phyloP scores from a whole-genome alignment of 2,329 filamentous ascomycete species.

The Verruconis gallopava region DNA sequence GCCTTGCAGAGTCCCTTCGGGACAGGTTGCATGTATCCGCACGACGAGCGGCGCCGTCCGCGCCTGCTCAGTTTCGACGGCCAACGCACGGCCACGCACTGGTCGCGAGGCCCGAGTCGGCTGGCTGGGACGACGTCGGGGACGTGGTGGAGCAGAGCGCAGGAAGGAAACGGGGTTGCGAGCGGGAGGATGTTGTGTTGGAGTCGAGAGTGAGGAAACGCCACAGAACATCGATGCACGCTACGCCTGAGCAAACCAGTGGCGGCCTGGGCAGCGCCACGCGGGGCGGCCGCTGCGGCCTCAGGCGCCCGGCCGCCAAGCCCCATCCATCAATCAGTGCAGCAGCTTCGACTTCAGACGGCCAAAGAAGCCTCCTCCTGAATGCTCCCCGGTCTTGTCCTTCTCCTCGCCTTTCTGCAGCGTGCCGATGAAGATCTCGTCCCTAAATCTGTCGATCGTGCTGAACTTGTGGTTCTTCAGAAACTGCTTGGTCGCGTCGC shows the following conservation, averaged over 20 bases:
- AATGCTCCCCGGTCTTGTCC: neutral
- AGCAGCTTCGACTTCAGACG: neutral
- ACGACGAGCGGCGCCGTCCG: neutral
- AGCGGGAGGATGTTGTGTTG: too few relatives aligned
- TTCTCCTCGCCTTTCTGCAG: neutral
- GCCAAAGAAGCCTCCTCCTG: neutral
- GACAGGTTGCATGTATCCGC: neutral
- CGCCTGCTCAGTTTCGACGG: neutral
- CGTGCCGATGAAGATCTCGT: neutral
- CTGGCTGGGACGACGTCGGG: too few relatives aligned
- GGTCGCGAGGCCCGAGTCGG: too few relatives aligned
- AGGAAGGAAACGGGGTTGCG: too few relatives aligned
- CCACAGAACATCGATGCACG: too few relatives aligned
- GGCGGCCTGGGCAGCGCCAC: too few relatives aligned
- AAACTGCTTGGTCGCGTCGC: conserved; percentile 85
- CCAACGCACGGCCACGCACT: neutral
- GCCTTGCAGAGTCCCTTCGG: too few relatives aligned
- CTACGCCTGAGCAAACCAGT: too few relatives aligned
- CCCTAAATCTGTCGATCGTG: neutral
- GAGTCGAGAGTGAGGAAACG: too few relatives aligned
- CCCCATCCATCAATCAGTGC: neutral
- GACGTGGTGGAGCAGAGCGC: too few relatives aligned
- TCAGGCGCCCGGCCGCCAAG: too few relatives aligned
- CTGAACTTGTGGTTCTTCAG: conserved; percentile 49
- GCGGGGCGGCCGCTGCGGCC: too few relatives aligned